Evolutionary conservation across 148 eudicot genomes (phyloP).

Genomic region (Rhododendron griersonianum): DNA sequence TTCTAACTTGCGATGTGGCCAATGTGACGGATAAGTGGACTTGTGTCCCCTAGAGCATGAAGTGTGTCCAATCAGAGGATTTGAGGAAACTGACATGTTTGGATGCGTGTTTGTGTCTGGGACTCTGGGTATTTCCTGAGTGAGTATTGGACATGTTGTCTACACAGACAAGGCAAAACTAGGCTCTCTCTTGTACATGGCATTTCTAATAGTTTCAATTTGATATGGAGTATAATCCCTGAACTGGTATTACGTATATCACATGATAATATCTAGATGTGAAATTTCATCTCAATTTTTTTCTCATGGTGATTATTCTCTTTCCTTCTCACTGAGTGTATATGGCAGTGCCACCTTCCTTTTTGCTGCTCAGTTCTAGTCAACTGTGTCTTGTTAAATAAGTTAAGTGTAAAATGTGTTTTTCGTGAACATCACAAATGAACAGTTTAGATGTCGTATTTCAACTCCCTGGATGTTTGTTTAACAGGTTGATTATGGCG

Average conservation of each 20-base stretch:
- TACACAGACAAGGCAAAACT: background rate
- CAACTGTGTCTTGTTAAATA: background rate
- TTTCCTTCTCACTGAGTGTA: background rate
- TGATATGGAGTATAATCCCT: background rate
- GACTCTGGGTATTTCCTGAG: background rate
- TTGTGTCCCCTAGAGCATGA: background rate
- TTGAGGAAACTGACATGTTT: background rate
- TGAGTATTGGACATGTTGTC: background rate
- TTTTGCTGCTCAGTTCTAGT: background rate
- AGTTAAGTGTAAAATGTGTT: background rate
- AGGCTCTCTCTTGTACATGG: background rate
- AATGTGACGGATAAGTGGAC: background rate
- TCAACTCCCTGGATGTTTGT: slow-evolving; percentile 95
- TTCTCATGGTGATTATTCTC: background rate
- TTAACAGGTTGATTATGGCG: slow-evolving; percentile 99
- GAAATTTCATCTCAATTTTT: background rate
- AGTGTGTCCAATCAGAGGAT: background rate
- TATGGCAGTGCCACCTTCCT: background rate
- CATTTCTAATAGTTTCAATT: background rate
- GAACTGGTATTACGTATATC: background rate
- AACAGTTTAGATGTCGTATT: slow-evolving; percentile 47
- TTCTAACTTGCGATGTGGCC: background rate
- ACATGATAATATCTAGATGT: background rate
- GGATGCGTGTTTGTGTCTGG: background rate
- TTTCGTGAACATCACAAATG: slow-evolving; percentile 23